Conservation (phyloP, 257 asterid genomes). For the Ilex aquifolium region DNA sequence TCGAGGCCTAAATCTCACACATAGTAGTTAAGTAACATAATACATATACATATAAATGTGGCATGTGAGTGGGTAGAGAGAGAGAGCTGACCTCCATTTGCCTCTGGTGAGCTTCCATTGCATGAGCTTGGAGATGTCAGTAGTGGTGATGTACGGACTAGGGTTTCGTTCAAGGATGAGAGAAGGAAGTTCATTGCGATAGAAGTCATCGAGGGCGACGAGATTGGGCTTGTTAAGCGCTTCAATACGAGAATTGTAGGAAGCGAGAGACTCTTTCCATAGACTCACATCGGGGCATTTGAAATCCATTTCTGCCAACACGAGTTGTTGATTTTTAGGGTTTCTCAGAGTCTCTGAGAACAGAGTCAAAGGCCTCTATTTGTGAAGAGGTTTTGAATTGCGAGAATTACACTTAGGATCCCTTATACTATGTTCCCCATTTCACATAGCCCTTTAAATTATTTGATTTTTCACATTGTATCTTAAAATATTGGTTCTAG, state of each 20-base stretch:
- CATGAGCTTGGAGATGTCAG: slow-evolving; percentile 67
- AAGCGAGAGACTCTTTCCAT: slow-evolving; percentile 56
- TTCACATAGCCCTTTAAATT: too few relatives aligned
- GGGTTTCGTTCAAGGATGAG: slow-evolving; percentile 65
- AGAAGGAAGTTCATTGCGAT: slow-evolving; percentile 58
- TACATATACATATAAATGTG: neutral
- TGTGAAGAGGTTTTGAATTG: too few relatives aligned
- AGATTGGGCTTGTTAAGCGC: slow-evolving; percentile 58
- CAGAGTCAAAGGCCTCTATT: too few relatives aligned
- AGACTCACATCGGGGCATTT: slow-evolving; percentile 32
- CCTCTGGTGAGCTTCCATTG: slow-evolving; percentile 92
- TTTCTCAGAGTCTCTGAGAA: too few relatives aligned
- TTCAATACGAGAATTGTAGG: slow-evolving; percentile 41
- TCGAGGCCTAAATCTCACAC: slow-evolving; percentile 37
- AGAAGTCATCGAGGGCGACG: slow-evolving; percentile 61
- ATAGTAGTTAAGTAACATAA: too few relatives aligned
- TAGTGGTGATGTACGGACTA: slow-evolving; percentile 51
- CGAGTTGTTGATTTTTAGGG: too few relatives aligned
- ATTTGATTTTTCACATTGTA: too few relatives aligned
- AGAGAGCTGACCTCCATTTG: slow-evolving; percentile 44
- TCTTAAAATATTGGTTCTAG: too few relatives aligned
- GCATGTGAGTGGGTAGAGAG: neutral
- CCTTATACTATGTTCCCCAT: too few relatives aligned
- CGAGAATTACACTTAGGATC: too few relatives aligned
- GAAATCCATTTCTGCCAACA: slow-evolving; percentile 35